Base-by-base conservation (phyloP, 2,329 filamentous ascomycete genomes). In the Botrytis galanthina region DNA sequence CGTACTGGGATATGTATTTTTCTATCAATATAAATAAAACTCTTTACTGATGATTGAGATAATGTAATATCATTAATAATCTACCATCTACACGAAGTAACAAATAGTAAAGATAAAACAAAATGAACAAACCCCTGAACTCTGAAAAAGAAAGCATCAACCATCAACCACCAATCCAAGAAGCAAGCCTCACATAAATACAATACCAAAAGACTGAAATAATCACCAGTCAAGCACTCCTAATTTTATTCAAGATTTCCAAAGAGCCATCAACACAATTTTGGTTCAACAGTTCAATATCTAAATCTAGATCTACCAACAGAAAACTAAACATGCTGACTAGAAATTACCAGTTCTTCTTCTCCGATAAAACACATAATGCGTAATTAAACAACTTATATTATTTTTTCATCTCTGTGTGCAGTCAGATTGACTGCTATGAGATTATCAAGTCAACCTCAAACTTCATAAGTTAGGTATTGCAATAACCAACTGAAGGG, bases 211-310 rank as follows among this genome's bases (percentile, higher is more conserved):
- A 29, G 26, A 54, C 0, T 29, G 14, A 54, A 29, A 54, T 8
- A 8, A 18, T 54, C 1, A 5, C 1, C 14, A 54, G n/a, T 0
- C 14, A 29, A 8, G 18, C 29, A 8, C 7, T 14, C 6, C 51
- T 54, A 54, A 8, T 29, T 29, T 16, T n/a, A 29, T 16, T 0
- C n/a, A 4, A 16, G 8, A 9, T 4, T 18, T 29, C n/a, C n/a
- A 1, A 29, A 29, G 14, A 1, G n/a, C n/a, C 18, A 29, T 29
- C 14, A 29, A 7, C 2, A 7, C 8, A 18, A 29, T 18, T 54
- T 3, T n/a, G 0, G 3, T 29, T 3, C 3, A 29, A 14, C 2
- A 54, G 51, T 12, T n/a, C 5, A 26, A 4, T 3, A n/a, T 51
- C 48, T 14, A 51, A 10, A 51, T 51, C 48, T 14, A n/a, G 10